Percentiles rank a stretch among this genome's conserved stretches.
Evolutionary conservation across 148 eudicot species (phyloP).

Genomic region (Rhododendron williamsianum): DNA sequence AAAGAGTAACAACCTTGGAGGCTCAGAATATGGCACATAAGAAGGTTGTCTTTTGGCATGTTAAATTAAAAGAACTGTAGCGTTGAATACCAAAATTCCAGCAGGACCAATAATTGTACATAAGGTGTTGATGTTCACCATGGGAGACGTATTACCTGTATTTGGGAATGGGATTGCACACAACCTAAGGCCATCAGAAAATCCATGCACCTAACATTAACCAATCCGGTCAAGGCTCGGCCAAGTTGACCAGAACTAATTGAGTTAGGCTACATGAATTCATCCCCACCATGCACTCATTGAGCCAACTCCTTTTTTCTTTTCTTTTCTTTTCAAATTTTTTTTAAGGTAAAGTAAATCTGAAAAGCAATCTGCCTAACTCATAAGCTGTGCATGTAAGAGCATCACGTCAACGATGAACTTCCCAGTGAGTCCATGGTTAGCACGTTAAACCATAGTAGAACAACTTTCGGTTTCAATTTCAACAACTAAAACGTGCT

Average conservation of each 20-base stretch:
- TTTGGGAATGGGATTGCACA: not conserved
- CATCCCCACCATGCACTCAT: not conserved
- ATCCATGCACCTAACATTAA: not conserved
- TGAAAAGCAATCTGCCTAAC: not conserved
- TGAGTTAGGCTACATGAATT: not conserved
- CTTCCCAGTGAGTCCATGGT: not conserved
- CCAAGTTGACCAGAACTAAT: not conserved
- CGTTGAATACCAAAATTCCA: not conserved
- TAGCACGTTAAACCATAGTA: not conserved
- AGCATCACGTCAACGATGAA: not conserved
- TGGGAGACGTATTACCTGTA: not conserved
- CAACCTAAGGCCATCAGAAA: not conserved
- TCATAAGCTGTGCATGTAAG: not conserved
- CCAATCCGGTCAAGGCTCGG: not conserved
- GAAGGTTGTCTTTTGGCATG: not conserved
- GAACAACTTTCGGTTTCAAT: not conserved
- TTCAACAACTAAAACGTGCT: not conserved
- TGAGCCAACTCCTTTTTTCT: not conserved
- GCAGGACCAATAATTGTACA: not conserved
- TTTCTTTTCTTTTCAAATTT: not conserved
- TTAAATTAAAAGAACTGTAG: not conserved
- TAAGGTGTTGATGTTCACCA: not conserved
- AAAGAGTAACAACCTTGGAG: not conserved
- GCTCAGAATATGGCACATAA: not conserved
- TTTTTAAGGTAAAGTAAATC: not conserved